These are phyloP conservation scores for Orbilia javanica DNA, from an alignment of 2,329 filamentous ascomycete species.

Conservation along the genomic window DNA sequence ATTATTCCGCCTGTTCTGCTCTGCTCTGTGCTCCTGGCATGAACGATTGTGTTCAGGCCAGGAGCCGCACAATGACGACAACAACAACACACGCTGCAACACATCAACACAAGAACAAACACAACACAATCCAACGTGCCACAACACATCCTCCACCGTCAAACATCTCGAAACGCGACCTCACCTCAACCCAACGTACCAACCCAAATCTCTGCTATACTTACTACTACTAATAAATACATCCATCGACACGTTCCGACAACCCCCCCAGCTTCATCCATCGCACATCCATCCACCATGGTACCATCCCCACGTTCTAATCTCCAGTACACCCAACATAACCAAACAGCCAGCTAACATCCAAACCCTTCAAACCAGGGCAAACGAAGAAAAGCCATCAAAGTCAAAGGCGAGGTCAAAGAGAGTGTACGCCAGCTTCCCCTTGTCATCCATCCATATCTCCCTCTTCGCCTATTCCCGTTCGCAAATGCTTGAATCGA, in stretches of 20 bases:
- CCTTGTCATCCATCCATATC: not conserved
- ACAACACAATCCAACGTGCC: no score
- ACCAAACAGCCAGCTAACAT: conserved; percentile 10
- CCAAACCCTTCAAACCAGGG: conserved; percentile 41
- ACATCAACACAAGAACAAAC: no score
- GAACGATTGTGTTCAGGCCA: not conserved
- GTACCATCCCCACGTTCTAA: not conserved
- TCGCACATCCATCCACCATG: conserved; percentile 28
- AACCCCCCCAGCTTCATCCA: not conserved
- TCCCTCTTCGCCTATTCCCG: not conserved
- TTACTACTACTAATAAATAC: no score
- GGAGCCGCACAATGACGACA: conserved; percentile 30
- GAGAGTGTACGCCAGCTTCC: conserved; percentile 40
- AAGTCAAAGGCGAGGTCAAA: conserved; percentile 55
- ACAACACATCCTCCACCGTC: not conserved
- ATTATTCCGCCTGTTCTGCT: not conserved
- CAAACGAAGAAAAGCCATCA: conserved; percentile 58
- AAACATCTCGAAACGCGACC: conserved; percentile 33
- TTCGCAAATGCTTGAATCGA: not conserved
- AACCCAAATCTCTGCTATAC: no score
- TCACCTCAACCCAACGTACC: not conserved
- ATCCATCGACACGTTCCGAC: conserved; percentile 2
- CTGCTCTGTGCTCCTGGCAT: no score
- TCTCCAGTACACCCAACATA: no score
- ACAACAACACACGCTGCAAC: conserved; percentile 12